phyloP scores from a whole-genome alignment of 139 green algal species.

The Coelastrella sp. region DNA sequence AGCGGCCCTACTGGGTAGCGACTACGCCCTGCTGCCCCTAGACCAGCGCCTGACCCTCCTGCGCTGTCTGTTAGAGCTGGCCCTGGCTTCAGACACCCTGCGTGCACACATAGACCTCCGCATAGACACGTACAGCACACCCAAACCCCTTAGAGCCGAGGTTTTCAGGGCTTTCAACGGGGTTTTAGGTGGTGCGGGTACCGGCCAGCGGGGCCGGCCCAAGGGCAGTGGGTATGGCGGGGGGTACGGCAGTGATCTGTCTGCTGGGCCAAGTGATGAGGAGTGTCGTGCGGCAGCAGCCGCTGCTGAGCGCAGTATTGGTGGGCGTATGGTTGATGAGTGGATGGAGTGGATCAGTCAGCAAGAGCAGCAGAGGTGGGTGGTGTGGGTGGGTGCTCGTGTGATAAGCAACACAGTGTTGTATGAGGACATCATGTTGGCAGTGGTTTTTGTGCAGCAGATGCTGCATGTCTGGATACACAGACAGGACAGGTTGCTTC shows the following conservation, averaged over 20 bases:
- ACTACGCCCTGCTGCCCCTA: constrained; percentile 74
- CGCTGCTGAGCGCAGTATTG: constrained; percentile 1
- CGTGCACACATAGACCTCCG: constrained; percentile 66
- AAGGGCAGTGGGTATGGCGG: background rate
- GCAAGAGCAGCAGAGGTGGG: constrained; percentile 22
- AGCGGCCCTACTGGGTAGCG: constrained; percentile 52
- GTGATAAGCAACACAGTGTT: background rate
- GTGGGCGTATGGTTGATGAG: constrained; percentile 23
- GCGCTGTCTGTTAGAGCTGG: constrained; percentile 67
- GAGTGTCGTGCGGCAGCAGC: constrained; percentile 2
- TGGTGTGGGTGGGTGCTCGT: background rate
- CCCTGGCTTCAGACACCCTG: constrained; percentile 71
- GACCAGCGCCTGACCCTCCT: constrained; percentile 76
- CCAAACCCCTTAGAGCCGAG: background rate
- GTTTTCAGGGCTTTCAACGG: constrained; percentile 17
- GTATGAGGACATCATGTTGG: no score
- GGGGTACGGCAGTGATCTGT: background rate
- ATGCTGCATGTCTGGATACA: no score
- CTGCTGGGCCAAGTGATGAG: background rate
- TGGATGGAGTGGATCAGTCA: constrained; percentile 39
- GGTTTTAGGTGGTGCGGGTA: background rate
- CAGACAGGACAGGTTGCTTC: no score
- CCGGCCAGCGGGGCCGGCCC: background rate
- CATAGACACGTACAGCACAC: constrained; percentile 58
- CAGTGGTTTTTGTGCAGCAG: no score